Conservation (phyloP, 2,329 filamentous ascomycete species). For the Aspergillus persii region DNA sequence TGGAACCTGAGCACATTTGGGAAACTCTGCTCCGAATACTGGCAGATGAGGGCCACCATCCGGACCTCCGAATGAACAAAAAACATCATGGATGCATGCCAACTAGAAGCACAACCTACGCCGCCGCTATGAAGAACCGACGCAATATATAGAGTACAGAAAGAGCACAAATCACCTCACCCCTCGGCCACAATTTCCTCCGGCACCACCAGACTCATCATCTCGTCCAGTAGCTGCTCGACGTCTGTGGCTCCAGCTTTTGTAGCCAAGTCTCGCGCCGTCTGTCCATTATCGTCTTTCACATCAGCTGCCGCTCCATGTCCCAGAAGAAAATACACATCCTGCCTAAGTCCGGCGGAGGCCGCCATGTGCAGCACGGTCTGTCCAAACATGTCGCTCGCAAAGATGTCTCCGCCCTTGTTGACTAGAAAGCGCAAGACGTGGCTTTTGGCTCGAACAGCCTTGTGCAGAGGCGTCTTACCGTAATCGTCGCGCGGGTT, state of each 20-base stretch:
- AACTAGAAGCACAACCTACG: background rate
- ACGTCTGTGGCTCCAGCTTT: slow-evolving; percentile 13
- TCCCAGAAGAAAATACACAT: slow-evolving; percentile 22
- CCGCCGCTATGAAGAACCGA: background rate
- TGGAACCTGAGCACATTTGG: background rate
- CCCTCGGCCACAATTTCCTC: background rate
- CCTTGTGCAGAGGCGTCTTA: slow-evolving; percentile 20
- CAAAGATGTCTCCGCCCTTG: slow-evolving; percentile 15
- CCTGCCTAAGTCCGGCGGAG: slow-evolving; percentile 17
- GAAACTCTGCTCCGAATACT: background rate
- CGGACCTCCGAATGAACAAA: background rate
- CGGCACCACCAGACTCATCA: slow-evolving; percentile 5
- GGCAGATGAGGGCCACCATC: background rate
- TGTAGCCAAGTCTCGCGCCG: slow-evolving; percentile 17
- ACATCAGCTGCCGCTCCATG: slow-evolving; percentile 17
- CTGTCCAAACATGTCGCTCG: slow-evolving; percentile 22
- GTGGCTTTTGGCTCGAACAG: slow-evolving; percentile 18
- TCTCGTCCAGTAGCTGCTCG: slow-evolving; percentile 5
- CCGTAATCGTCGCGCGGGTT: slow-evolving; percentile 24
- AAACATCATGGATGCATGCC: background rate
- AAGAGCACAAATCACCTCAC: background rate
- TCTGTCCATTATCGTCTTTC: slow-evolving; percentile 20
- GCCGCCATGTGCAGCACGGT: slow-evolving; percentile 25
- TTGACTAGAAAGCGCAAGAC: slow-evolving; percentile 23
- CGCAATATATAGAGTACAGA: background rate